Evolutionary conservation across 495 filamentous ascomycete genomes (phyloP), one percentile per base, ranked within the genome.

Genomic region (Antarctomyces pellizariae): DNA sequence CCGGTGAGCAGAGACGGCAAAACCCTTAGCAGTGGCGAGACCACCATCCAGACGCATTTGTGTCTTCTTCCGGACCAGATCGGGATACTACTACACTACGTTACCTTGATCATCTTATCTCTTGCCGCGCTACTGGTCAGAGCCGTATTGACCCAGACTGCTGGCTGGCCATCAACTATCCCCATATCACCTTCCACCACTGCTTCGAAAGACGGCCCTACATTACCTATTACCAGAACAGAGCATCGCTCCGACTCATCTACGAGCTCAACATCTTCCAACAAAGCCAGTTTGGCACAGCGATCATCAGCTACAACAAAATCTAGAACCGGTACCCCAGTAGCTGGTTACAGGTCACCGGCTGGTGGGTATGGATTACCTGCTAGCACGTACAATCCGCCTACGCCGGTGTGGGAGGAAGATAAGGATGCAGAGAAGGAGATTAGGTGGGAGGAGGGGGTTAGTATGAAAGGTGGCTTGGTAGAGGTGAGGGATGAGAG

Each of bases 11-110:
- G 47, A 0, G 33, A 54, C 7, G 75, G 77, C 19, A 59, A 63
- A 13, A 49, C 67, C 0, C 37, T 72, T 0, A 43, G 50, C 4
- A 48, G 47, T 2, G 32, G 39, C 8, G 50, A 37, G 6, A 38
- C 33, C 33, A 30, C 5, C 32, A 36, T 0, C 24, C 13, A 16
- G 16, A 80, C 70, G 2, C 77, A 89, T 38, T 68, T 95, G 7
- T 99, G 86, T 41, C 57, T 95, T 2, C 62, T 99, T 4, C 89
- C 89, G 1, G 75, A 79, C 44, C 82, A 93, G 39, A 56, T 91
- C 2, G 54, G 55, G 5, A 79, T 82, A 24, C 89, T 82, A 50
- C 63, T 82, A 22, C 59, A 62, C 31, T 99, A 99, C 43, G 62
- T 49, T 25, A 44, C 53, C 6, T 49, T 83, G 13, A 49, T 73